phyloP scores from a whole-genome alignment of 257 asterid species.

The Przewalskia tangutica region DNA sequence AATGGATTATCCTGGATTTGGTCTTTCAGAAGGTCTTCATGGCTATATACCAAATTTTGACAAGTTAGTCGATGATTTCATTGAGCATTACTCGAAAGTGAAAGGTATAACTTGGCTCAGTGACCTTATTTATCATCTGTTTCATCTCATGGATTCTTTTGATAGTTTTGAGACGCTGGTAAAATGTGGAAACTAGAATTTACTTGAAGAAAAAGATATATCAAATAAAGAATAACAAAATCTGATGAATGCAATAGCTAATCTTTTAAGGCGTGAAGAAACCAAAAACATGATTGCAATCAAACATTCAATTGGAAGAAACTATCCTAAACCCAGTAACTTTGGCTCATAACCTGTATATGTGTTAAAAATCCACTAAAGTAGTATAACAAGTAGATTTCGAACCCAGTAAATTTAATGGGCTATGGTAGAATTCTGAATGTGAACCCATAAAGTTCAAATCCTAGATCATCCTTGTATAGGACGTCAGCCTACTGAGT shows the following conservation, averaged over 20 bases:
- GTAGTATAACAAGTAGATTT: background rate
- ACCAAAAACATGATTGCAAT: background rate
- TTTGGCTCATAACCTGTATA: background rate
- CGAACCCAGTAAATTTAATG: background rate
- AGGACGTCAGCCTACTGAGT: background rate
- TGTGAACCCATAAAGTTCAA: background rate
- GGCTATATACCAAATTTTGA: constrained; percentile 50
- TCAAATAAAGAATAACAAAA: background rate
- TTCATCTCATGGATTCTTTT: background rate
- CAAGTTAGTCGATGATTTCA: constrained; percentile 44
- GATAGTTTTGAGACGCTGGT: background rate
- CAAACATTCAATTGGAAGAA: background rate
- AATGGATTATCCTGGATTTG: constrained; percentile 47
- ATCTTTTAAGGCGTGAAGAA: background rate
- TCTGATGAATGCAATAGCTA: background rate
- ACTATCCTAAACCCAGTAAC: background rate
- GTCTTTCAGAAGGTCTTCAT: constrained; percentile 51
- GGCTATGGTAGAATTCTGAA: background rate
- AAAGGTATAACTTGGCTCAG: constrained; percentile 24
- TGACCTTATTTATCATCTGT: background rate
- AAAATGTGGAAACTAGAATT: background rate
- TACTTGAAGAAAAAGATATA: background rate
- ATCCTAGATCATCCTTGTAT: background rate
- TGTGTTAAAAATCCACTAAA: background rate
- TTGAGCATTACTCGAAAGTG: constrained; percentile 38